Conservation (phyloP, 129 eudicot genomes). For the Daucus carota region DNA sequence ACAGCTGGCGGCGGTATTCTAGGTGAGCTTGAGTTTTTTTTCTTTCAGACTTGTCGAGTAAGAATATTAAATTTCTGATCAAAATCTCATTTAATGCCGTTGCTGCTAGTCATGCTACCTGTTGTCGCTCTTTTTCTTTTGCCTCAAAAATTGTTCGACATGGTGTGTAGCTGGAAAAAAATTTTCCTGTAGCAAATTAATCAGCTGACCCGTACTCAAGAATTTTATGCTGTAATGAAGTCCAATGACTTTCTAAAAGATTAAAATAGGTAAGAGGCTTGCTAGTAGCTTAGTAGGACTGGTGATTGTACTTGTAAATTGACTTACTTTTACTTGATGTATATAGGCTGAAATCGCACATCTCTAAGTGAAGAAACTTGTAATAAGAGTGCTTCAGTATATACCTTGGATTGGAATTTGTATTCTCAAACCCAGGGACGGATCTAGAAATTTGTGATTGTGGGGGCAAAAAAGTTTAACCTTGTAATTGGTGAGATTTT, state of each 20-base stretch:
- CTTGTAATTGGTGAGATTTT: no score
- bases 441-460: no score
- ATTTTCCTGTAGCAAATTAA: no score
- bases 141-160: not conserved
- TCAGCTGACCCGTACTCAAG: no score
- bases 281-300: not conserved
- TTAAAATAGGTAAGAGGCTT: no score
- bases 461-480: no score
- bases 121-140: not conserved
- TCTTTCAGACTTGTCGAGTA: not conserved
- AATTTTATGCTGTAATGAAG: no score
- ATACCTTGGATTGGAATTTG: no score
- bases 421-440: no score
- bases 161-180: not conserved
- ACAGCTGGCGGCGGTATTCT: constrained; percentile 93
- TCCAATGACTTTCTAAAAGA: no score
- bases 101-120: not conserved
- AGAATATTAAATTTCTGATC: not conserved
- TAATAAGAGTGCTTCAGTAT: no score
- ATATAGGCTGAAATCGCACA: not conserved
- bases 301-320: not conserved
- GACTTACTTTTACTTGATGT: not conserved
- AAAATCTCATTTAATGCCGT: not conserved
- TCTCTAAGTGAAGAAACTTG: no score
- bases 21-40: constrained; percentile 38